Conservation (phyloP, 805 yeast species). For the Saccharomycopsis sp. region DNA sequence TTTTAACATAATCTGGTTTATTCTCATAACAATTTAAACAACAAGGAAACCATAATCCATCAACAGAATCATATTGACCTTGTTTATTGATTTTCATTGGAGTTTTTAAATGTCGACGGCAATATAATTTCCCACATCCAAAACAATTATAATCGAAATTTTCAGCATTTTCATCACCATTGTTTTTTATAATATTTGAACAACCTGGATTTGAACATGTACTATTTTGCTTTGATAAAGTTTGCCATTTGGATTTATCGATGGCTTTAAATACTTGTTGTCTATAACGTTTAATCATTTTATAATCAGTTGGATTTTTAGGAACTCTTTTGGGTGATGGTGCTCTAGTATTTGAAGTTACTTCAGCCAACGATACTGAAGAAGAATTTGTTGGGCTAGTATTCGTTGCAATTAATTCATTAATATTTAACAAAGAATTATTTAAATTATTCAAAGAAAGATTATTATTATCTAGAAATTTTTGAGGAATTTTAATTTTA, state of each 20-base stretch:
- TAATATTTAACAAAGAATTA: slow-evolving; percentile 6
- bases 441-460: slow-evolving; percentile 7
- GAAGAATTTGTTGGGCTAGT: slow-evolving; percentile 6
- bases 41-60: slow-evolving; percentile 61
- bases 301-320: not conserved
- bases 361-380: slow-evolving; percentile 5
- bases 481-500: slow-evolving; percentile 12
- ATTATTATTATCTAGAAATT: slow-evolving; percentile 3
- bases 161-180: not conserved
- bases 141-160: slow-evolving; percentile 9
- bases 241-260: slow-evolving; percentile 10
- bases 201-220: slow-evolving; percentile 2
- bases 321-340: not conserved
- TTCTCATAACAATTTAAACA: slow-evolving; percentile 50
- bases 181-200: slow-evolving; percentile 1
- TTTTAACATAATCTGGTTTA: slow-evolving; percentile 43
- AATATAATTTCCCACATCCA: slow-evolving; percentile 58
- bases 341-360: not conserved
- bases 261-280: slow-evolving; percentile 2
- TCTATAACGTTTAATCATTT: slow-evolving; percentile 2
- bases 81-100: slow-evolving; percentile 38
- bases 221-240: slow-evolving; percentile 1
- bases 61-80: slow-evolving; percentile 34
- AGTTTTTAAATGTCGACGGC: slow-evolving; percentile 52
- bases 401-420: slow-evolving; percentile 7